Percentiles rank a stretch among this genome's conserved stretches.
These are phyloP conservation scores for Kurtzmaniella quercitrusa DNA, from an alignment of 1,139 yeast species.

Conservation along the genomic window DNA sequence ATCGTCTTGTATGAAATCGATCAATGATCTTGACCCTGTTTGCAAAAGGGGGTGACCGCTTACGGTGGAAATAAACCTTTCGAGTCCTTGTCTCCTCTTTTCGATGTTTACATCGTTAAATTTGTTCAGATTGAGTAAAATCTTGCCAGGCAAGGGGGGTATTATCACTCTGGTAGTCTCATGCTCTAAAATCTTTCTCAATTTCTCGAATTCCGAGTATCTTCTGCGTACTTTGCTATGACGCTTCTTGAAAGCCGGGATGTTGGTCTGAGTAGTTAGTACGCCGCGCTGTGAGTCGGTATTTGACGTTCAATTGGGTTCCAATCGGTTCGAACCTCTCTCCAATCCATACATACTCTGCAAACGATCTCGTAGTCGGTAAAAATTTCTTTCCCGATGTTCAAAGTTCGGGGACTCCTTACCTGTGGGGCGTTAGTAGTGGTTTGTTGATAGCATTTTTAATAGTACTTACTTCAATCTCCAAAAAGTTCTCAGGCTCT, in stretches of 20 bases:
- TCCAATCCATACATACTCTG: slow-evolving; percentile 33
- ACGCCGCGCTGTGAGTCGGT: not conserved
- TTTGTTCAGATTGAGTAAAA: slow-evolving; percentile 60
- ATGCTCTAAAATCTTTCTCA: slow-evolving; percentile 68
- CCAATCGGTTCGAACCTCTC: too few relatives aligned
- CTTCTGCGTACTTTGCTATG: slow-evolving; percentile 74
- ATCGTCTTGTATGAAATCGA: slow-evolving; percentile 86
- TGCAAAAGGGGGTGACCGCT: slow-evolving; percentile 94
- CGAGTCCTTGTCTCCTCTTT: slow-evolving; percentile 77
- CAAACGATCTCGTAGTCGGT: slow-evolving; percentile 93
- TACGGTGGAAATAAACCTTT: slow-evolving; percentile 70
- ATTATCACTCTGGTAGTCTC: slow-evolving; percentile 76
- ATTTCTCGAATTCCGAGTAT: slow-evolving; percentile 84
- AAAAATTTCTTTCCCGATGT: slow-evolving; percentile 61
- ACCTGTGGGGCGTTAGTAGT: slow-evolving; percentile 30
- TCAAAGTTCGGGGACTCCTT: slow-evolving; percentile 76
- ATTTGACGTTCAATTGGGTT: too few relatives aligned
- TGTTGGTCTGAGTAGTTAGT: slow-evolving; percentile 46
- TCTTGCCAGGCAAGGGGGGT: slow-evolving; percentile 86
- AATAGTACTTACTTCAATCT: slow-evolving; percentile 60
- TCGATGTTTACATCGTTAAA: slow-evolving; percentile 84
- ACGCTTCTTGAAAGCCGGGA: slow-evolving; percentile 77
- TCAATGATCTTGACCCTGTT: slow-evolving; percentile 79
- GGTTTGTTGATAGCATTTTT: not conserved
- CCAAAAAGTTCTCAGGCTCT: slow-evolving; percentile 91